These are phyloP conservation scores for Sapria himalayana DNA, from an alignment of 345 rosid species.

Conservation along the genomic window DNA sequence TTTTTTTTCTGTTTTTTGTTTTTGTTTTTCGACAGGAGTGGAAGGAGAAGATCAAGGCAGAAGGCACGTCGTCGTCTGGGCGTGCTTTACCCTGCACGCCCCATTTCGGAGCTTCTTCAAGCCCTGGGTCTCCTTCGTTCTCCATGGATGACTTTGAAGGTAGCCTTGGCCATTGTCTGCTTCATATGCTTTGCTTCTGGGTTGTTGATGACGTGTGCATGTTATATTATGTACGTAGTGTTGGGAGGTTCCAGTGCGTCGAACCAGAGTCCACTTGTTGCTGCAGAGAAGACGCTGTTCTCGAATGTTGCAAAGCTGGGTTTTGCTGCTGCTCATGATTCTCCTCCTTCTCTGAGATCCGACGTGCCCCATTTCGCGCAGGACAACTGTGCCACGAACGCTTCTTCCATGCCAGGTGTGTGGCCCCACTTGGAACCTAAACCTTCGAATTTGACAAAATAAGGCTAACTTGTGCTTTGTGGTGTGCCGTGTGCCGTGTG, in stretches of 20 bases:
- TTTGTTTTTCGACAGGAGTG: slow-evolving; percentile 38
- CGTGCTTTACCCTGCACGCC: slow-evolving; percentile 24
- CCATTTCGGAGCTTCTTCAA: slow-evolving; percentile 22
- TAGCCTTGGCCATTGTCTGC: no score
- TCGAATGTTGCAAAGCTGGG: slow-evolving; percentile 76
- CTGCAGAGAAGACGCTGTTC: slow-evolving; percentile 51
- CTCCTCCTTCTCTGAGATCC: slow-evolving; percentile 52
- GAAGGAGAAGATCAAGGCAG: slow-evolving; percentile 64
- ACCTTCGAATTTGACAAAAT: no score
- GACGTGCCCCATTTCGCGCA: slow-evolving; percentile 24
- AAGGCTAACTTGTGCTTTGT: no score
- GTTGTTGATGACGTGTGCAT: background rate
- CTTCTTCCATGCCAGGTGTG: no score
- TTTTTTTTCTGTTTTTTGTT: slow-evolving; percentile 2
- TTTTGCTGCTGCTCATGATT: slow-evolving; percentile 80
- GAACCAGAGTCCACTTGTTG: slow-evolving; percentile 49
- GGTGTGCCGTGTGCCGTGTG: background rate
- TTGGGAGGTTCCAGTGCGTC: slow-evolving; percentile 31
- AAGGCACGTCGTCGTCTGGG: slow-evolving; percentile 38
- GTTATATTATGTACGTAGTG: slow-evolving; percentile 15
- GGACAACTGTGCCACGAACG: slow-evolving; percentile 15
- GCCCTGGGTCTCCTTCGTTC: slow-evolving; percentile 28
- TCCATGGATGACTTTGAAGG: slow-evolving; percentile 88
- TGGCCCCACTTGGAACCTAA: no score
- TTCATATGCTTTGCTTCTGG: background rate